Evolutionary conservation across 495 filamentous ascomycete species (phyloP), one percentile per base, ranked within the genome.

Genomic region (Aspergillus mulundensis): DNA sequence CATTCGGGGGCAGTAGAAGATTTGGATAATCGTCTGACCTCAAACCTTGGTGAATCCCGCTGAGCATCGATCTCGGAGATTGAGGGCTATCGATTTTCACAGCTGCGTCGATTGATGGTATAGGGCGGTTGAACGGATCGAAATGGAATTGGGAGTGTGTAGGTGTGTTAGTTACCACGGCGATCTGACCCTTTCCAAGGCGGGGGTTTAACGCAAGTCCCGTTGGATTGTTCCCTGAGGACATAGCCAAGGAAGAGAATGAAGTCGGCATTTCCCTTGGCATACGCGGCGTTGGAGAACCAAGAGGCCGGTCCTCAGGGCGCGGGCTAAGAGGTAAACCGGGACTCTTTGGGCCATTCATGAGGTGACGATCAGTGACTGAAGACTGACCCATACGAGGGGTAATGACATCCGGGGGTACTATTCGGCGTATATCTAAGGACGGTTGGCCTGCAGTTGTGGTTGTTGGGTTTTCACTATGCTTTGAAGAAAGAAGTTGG

Each of bases 281-380:
- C 66, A 82, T 75, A 54, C 87, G 77, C 21, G 88, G 87, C 53
- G 87, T 72, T 14, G 89, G 89, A 21, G 90, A 90, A 50, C 81
- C 84, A 48, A 89, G 61, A 11, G 86, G 85, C 46, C 82, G 77
- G 63, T 90, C 82, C 61, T 84, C 84, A n/a, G 94, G 94, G 50
- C 93, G 81, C 21, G 94, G 94, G 64, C 95, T 97, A 25, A 87
- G 71, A 0, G 94, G 94, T 45, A 98, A 74, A 21, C 94, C 94
- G 19, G 93, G 90, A 55, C 89, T 96, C 74, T 91, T 79, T 28
- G 91, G 75, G 34, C 84, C 75, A 24, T 84, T 73, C 23, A 80
- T 66, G 16, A 70, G 66, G 14, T 65, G 58, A n/a, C 69, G 72
- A 39, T 65, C 65, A 48, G 59, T 60, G 0, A 64, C 40, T 36